Evolutionary conservation across 1,284 basidiomycete species (phyloP).

Genomic region (Cryptococcus sp.): DNA sequence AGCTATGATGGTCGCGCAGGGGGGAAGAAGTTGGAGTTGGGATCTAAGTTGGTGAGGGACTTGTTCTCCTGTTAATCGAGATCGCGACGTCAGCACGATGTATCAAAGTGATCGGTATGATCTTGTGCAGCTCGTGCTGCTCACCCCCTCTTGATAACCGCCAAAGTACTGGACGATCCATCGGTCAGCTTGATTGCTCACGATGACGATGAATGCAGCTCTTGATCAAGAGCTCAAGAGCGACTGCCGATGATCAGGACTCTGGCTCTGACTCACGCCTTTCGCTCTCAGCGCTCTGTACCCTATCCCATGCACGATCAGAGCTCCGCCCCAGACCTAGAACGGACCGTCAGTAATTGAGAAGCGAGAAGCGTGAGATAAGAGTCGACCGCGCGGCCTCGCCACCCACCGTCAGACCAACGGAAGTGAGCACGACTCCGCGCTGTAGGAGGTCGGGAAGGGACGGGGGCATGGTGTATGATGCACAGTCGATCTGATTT

Average conservation of each 20-base stretch:
- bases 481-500: background rate
- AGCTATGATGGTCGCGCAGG: slow-evolving; percentile 12
- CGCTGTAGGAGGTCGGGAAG: slow-evolving; percentile 29
- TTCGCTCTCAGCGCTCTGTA: slow-evolving; percentile 15
- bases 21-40: no score
- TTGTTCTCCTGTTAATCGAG: slow-evolving; percentile 1
- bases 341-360: background rate
- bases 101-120: background rate
- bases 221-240: no score
- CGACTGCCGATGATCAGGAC: no score
- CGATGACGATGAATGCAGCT: background rate
- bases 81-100: no score
- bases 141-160: slow-evolving; percentile 13
- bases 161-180: slow-evolving; percentile 14
- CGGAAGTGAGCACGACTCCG: slow-evolving; percentile 23
- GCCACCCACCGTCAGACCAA: slow-evolving; percentile 26
- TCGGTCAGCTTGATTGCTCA: slow-evolving; percentile 3
- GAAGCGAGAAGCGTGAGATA: background rate
- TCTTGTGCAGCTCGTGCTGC: background rate
- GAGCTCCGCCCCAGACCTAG: slow-evolving; percentile 18
- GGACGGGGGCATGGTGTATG: slow-evolving; percentile 22
- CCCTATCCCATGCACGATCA: slow-evolving; percentile 24
- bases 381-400: background rate
- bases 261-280: slow-evolving; percentile 13
- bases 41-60: background rate